A percentile compares a stretch with the other conserved stretches of the same genome.
Evolutionary conservation across 2,329 filamentous ascomycete genomes (phyloP).

Genomic region (Aureobasidium vineae): DNA sequence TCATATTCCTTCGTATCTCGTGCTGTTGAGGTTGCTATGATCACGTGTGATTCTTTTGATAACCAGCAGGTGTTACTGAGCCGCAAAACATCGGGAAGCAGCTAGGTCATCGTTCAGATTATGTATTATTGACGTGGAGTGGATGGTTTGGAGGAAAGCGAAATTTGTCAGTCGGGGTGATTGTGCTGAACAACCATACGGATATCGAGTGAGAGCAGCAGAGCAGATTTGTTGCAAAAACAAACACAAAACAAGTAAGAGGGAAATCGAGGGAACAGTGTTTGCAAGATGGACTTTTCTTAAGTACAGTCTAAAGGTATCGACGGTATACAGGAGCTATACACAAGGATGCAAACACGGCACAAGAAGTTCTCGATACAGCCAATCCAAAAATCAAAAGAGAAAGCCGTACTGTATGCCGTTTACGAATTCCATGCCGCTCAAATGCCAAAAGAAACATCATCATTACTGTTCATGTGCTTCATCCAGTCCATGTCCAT

Average conservation of each 20-base stretch:
- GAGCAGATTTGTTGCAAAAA: neutral
- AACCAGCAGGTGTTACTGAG: too few species aligned
- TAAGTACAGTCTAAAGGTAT: neutral
- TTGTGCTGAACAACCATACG: neutral
- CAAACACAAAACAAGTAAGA: too few species aligned
- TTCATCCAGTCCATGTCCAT: conserved; percentile 41
- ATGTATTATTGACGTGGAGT: too few species aligned
- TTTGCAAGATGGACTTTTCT: neutral
- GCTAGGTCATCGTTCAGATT: too few species aligned
- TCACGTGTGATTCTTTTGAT: neutral
- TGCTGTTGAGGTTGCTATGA: neutral
- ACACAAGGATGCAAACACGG: neutral
- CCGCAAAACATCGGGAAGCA: too few species aligned
- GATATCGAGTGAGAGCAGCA: too few species aligned
- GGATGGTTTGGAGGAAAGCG: too few species aligned
- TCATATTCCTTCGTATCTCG: neutral
- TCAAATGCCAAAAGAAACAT: conserved; percentile 18
- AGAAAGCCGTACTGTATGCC: neutral
- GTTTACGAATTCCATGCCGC: neutral
- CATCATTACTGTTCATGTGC: conserved; percentile 32
- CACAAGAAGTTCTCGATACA: neutral
- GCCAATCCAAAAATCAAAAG: neutral
- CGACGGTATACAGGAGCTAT: neutral
- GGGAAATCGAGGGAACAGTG: neutral
- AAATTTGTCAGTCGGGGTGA: neutral